Conservation (phyloP, 208 protist genomes). For the Wallacemonas sp. region DNA sequence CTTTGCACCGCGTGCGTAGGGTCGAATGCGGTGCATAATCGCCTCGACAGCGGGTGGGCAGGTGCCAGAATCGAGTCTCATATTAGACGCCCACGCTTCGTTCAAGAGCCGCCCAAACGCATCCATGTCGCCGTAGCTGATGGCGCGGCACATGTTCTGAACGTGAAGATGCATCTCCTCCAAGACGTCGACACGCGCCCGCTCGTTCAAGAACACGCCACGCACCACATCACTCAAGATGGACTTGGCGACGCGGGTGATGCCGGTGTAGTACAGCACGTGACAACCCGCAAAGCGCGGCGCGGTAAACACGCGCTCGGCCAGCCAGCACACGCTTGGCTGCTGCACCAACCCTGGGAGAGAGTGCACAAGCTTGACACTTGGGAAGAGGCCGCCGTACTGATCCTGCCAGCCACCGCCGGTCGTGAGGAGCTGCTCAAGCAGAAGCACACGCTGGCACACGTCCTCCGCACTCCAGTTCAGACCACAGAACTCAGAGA, state of each 20-base stretch:
- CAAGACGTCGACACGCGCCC: slow-evolving; percentile 27
- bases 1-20: slow-evolving; percentile 43
- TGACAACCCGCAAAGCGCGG: slow-evolving; percentile 31
- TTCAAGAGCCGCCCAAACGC: slow-evolving; percentile 34
- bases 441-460: slow-evolving; percentile 46
- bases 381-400: slow-evolving; percentile 52
- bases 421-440: slow-evolving; percentile 72
- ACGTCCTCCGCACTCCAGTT: slow-evolving; percentile 41
- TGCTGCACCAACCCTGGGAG: slow-evolving; percentile 28
- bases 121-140: slow-evolving; percentile 41
- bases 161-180: slow-evolving; percentile 40
- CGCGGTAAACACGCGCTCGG: slow-evolving; percentile 39
- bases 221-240: slow-evolving; percentile 49
- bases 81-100: slow-evolving; percentile 56
- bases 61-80: slow-evolving; percentile 39
- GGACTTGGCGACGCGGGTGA: slow-evolving; percentile 45
- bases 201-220: slow-evolving; percentile 40
- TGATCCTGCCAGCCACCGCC: slow-evolving; percentile 75
- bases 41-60: slow-evolving; percentile 31
- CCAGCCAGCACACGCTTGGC: slow-evolving; percentile 44
- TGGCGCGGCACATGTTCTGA: slow-evolving; percentile 38
- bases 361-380: slow-evolving; percentile 50
- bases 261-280: slow-evolving; percentile 67
- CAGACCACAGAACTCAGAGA: slow-evolving; percentile 45
- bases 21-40: slow-evolving; percentile 39